Conservation (phyloP, 2,329 filamentous ascomycete species). For the Calonectria pseudoreteaudii region DNA sequence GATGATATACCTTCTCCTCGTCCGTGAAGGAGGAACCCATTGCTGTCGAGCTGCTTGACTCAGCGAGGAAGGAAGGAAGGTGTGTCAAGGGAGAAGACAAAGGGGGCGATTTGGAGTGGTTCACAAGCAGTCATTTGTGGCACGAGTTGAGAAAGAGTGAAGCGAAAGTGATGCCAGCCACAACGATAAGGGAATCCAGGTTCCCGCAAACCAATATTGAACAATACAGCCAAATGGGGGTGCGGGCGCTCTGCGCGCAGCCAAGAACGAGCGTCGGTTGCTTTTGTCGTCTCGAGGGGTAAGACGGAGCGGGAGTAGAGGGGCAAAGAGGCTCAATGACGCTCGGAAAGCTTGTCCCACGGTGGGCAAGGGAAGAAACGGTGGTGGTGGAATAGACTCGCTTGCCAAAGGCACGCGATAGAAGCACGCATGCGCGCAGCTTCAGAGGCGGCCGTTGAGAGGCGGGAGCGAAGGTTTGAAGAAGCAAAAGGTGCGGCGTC, state of each 20-base stretch:
- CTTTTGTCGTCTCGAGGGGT: conserved; percentile 23
- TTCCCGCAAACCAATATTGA: conserved; percentile 7
- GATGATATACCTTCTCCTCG: conserved; percentile 61
- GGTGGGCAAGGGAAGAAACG: conserved; percentile 8
- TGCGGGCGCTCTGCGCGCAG: conserved; percentile 22
- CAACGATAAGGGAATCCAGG: conserved; percentile 21
- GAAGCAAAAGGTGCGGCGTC: conserved; percentile 33
- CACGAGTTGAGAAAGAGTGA: conserved; percentile 19
- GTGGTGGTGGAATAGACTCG: conserved; percentile 18
- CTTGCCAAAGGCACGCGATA: conserved; percentile 30
- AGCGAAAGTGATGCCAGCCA: conserved; percentile 30
- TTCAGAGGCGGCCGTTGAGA: conserved; percentile 29
- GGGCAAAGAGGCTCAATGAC: conserved; percentile 16
- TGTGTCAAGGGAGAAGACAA: conserved; percentile 19
- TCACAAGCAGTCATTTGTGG: conserved; percentile 30
- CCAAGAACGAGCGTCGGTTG: conserved; percentile 26
- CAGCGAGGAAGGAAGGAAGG: conserved; percentile 18
- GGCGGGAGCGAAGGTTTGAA: conserved; percentile 32
- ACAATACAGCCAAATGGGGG: conserved; percentile 1
- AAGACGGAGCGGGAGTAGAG: conserved; percentile 15
- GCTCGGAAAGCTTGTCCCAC: conserved; percentile 22
- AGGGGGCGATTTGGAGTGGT: conserved; percentile 19
- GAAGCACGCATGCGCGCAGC: conserved; percentile 32
- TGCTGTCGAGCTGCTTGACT: conserved; percentile 14
- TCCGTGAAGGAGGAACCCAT: conserved; percentile 57